A percentile compares a stretch with the other conserved stretches of the same genome.
Evolutionary conservation across 768 basidiomycete genomes (phyloP).

Genomic region (Tricholoma hemisulphureum): DNA sequence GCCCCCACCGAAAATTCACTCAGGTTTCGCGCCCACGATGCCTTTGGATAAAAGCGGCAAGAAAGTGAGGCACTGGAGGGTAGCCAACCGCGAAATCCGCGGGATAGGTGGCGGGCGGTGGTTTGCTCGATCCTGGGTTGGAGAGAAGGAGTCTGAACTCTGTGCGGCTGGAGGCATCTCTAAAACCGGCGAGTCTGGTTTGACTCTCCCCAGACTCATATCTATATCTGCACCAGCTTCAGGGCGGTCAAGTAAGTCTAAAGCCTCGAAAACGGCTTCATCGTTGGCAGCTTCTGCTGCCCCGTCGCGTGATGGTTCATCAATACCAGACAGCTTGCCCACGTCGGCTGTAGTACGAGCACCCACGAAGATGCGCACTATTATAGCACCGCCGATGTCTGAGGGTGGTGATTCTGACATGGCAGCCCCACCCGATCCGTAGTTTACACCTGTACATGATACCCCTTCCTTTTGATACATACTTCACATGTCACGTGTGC

Average conservation of each 20-base stretch:
- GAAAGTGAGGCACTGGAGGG: constrained; percentile 70
- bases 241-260: constrained; percentile 39
- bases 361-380: constrained; percentile 67
- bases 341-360: constrained; percentile 41
- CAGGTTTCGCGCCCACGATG: constrained; percentile 66
- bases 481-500: neutral
- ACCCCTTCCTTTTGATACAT: neutral
- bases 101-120: constrained; percentile 84
- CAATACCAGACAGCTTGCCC: constrained; percentile 44
- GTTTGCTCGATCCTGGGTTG: constrained; percentile 82
- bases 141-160: constrained; percentile 73
- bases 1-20: constrained; percentile 70
- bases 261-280: constrained; percentile 37
- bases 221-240: constrained; percentile 47
- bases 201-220: constrained; percentile 1
- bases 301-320: constrained; percentile 59
- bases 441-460: constrained; percentile 6
- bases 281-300: constrained; percentile 49
- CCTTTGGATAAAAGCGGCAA: constrained; percentile 64
- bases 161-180: constrained; percentile 35
- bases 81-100: constrained; percentile 72
- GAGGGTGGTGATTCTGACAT: constrained; percentile 53
- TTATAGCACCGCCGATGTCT: constrained; percentile 47
- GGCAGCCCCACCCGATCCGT: constrained; percentile 28
- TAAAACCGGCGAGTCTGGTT: constrained; percentile 7